Percentiles rank a stretch among this genome's conserved stretches.
phyloP scores from a whole-genome alignment of 768 basidiomycete species.

The Chlorophyllum brunneum region DNA sequence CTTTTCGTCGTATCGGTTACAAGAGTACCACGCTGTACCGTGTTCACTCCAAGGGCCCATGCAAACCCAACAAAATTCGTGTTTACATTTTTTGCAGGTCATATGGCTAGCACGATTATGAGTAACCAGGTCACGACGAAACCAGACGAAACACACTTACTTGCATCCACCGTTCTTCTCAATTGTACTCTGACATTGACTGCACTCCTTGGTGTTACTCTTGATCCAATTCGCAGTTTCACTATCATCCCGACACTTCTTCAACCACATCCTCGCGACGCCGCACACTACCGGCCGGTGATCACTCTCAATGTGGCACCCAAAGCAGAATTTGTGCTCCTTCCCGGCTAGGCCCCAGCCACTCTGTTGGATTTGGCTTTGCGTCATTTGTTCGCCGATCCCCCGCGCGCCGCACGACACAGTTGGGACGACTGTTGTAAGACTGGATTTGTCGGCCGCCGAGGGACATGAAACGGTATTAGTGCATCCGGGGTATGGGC shows the following conservation, averaged over 20 bases:
- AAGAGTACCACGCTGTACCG: conserved; percentile 96
- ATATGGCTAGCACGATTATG: conserved; percentile 69
- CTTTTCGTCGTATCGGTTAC: conserved; percentile 96
- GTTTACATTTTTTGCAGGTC: conserved; percentile 99
- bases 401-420: conserved; percentile 77
- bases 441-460: conserved; percentile 70
- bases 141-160: conserved; percentile 45
- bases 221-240: conserved; percentile 99
- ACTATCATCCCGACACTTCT: conserved; percentile 95
- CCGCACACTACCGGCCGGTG: conserved; percentile 90
- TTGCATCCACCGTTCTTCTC: conserved; percentile 99
- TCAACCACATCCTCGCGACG: conserved; percentile 90
- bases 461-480: conserved; percentile 88
- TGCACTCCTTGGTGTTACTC: conserved; percentile 98
- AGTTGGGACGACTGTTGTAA: conserved; percentile 81
- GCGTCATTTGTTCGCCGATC: conserved; percentile 31
- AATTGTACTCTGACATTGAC: conserved; percentile 94
- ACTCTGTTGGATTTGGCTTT: conserved; percentile 27
- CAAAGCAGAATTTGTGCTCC: conserved; percentile 90
- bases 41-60: conserved; percentile 99
- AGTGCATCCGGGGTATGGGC: conserved; percentile 92
- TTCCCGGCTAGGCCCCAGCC: conserved; percentile 30
- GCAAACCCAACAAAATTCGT: conserved; percentile 99
- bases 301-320: conserved; percentile 83
- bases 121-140: conserved; percentile 3